Evolutionary conservation across 352 stramenopile species (phyloP).

Genomic region (Phytophthora sansomeana): DNA sequence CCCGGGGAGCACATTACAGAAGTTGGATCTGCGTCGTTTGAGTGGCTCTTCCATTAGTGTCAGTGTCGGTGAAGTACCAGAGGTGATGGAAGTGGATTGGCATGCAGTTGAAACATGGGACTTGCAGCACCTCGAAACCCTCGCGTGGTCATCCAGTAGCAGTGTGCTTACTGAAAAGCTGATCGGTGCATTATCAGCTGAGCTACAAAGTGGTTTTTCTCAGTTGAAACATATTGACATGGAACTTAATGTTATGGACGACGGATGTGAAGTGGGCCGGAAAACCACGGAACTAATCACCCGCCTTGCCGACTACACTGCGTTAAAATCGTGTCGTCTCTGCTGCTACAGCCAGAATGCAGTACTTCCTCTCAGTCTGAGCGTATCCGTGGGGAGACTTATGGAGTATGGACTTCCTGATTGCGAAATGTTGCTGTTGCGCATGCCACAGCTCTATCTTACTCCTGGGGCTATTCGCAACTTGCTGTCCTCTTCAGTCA

Average conservation of each 20-base stretch:
- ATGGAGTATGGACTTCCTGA: slow-evolving; percentile 51
- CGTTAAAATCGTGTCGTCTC: slow-evolving; percentile 32
- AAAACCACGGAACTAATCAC: slow-evolving; percentile 30
- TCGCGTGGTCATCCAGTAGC: slow-evolving; percentile 40
- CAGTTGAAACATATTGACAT: slow-evolving; percentile 67
- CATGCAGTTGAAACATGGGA: slow-evolving; percentile 45
- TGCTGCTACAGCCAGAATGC: slow-evolving; percentile 6
- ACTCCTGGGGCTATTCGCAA: slow-evolving; percentile 15
- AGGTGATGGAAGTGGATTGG: slow-evolving; percentile 36
- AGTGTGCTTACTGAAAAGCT: slow-evolving; percentile 29
- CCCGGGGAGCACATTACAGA: slow-evolving; percentile 53
- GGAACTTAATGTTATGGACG: slow-evolving; percentile 18
- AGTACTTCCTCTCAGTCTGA: slow-evolving; percentile 25
- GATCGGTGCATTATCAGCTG: slow-evolving; percentile 52
- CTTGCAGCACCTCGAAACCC: slow-evolving; percentile 51
- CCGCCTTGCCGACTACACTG: slow-evolving; percentile 37
- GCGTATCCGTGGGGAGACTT: slow-evolving; percentile 38
- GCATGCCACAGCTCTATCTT: slow-evolving; percentile 34
- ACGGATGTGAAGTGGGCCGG: slow-evolving; percentile 1
- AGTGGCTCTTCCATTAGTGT: slow-evolving; percentile 9
- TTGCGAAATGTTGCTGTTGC: slow-evolving; percentile 55
- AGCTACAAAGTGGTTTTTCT: slow-evolving; percentile 56
- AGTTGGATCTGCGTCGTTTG: slow-evolving; percentile 35
- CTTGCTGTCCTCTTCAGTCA: slow-evolving; percentile 20
- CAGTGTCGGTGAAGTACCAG: neutral